These are phyloP conservation scores for Mycotypha africana DNA, from an alignment of 371 early-diverging fungal genomes.

Conservation along the genomic window DNA sequence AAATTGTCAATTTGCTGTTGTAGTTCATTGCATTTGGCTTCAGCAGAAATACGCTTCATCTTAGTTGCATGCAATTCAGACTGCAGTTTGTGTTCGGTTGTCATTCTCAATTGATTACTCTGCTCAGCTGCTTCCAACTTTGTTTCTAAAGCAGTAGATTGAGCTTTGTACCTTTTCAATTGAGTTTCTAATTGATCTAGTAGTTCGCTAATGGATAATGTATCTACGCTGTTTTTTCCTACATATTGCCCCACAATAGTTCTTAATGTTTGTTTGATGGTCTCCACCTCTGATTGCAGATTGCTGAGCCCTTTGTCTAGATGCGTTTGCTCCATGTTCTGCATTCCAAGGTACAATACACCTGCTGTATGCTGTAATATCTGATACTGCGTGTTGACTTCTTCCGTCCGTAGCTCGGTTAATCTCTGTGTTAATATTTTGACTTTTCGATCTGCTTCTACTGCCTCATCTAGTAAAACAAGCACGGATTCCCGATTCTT, in stretches of 20 bases:
- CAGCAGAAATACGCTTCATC: too few species aligned
- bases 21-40: too few species aligned
- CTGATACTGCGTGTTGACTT: conserved; percentile 58
- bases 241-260: conserved; percentile 7
- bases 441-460: conserved; percentile 56
- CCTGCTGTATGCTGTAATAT: conserved; percentile 70
- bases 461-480: conserved; percentile 9
- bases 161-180: conserved; percentile 17
- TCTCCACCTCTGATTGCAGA: conserved; percentile 4
- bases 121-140: too few species aligned
- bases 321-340: conserved; percentile 27
- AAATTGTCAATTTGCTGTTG: too few species aligned
- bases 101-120: too few species aligned
- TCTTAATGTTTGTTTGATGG: conserved; percentile 2
- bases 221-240: too few species aligned
- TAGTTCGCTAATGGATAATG: conserved; percentile 1
- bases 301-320: neutral
- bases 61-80: too few species aligned
- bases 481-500: conserved; percentile 18
- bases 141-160: too few species aligned
- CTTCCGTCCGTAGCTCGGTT: conserved; percentile 52
- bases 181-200: conserved; percentile 18
- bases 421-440: conserved; percentile 65
- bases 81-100: too few species aligned
- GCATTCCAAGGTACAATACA: conserved; percentile 47